These are phyloP conservation scores for Bruguiera hainesii DNA, from an alignment of 441 rosid species.

Conservation along the genomic window DNA sequence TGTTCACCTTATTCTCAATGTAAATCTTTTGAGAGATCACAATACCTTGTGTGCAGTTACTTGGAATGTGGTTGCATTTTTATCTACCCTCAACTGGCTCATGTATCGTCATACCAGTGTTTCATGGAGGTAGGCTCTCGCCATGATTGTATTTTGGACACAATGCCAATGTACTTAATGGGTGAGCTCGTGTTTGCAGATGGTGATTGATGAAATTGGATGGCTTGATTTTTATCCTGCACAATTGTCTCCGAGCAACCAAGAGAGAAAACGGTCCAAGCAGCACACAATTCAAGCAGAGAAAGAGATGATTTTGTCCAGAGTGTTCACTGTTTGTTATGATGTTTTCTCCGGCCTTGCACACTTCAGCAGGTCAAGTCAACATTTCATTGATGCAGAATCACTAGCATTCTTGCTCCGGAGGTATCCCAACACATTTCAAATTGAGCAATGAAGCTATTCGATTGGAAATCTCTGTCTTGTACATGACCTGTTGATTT, in stretches of 20 bases:
- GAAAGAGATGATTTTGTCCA: constrained; percentile 56
- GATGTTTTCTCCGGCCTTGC: constrained; percentile 75
- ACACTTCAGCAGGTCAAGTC: constrained; percentile 57
- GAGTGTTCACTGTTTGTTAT: constrained; percentile 60
- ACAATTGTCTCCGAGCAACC: constrained; percentile 23
- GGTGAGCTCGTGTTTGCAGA: constrained; percentile 27
- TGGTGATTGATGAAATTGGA: constrained; percentile 62
- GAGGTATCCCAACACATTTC: constrained; percentile 36
- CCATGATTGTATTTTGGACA: constrained; percentile 19
- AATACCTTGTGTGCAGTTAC: constrained; percentile 40
- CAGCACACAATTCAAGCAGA: constrained; percentile 58
- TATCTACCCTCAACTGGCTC: constrained; percentile 52
- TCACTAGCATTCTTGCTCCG: constrained; percentile 51
- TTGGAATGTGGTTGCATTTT: constrained; percentile 70
- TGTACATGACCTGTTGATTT: constrained; percentile 2
- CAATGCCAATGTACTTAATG: constrained; percentile 13
- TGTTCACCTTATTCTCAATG: constrained; percentile 10
- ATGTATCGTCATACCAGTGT: constrained; percentile 46
- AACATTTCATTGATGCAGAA: constrained; percentile 47
- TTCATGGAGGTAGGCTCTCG: constrained; percentile 54
- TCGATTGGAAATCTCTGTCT: constrained; percentile 4
- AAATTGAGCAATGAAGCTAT: not conserved
- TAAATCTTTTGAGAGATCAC: constrained; percentile 4
- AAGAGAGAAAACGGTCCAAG: constrained; percentile 49
- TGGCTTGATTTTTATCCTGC: constrained; percentile 64